Base-by-base conservation (phyloP, 1,284 basidiomycete genomes). In the Puccinia coronata region DNA sequence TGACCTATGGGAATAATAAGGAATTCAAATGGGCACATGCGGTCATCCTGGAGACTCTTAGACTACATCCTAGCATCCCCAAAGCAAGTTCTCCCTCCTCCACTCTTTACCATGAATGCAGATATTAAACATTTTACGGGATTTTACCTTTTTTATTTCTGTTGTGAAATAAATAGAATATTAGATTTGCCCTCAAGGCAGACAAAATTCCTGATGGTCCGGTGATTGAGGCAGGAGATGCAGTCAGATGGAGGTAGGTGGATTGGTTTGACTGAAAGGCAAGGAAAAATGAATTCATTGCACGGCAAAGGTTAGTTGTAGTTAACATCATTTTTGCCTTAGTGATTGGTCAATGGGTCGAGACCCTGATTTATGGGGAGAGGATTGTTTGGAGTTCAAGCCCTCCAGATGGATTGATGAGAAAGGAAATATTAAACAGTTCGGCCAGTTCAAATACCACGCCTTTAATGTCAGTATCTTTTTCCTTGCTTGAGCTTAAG, bases 171-270 rank as follows among this genome's bases (percentile, higher is more conserved):
- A 3, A n/a, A 71, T 49, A 81, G 74, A 80, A 82, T 77, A 51
- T 53, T 25, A 79, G 73, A 69, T 77, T 74, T 4, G 81, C 83
- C 23, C 39, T 83, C n/a, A 53, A 28, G 0, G 80, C 78, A 41
- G 84, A 84, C 55, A 80, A 82, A 23, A 61, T 84, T 18, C 84
- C 84, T 1, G 82, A 82, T 43, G 84, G 83, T 0, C 82, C 82
- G 0, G 69, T 75, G 0, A 79, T 84, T 47, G 80, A 84, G 67
- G 75, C 81, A 47, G 83, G 83, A 25, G 84, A 84, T 61, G 39
- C 74, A n/a, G 39, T 81, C 12, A 41, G 39, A n/a, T 65, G 70
- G 70, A 28, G 61, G 59, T n/a, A 28, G 53, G 59, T n/a, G 8
- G 47, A 28, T 67, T n/a, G 41, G 9, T 25, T 65, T 49, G 11